These are phyloP conservation scores for Botrytis fragariae DNA, from an alignment of 2,329 filamentous ascomycete species.

Conservation along the genomic window DNA sequence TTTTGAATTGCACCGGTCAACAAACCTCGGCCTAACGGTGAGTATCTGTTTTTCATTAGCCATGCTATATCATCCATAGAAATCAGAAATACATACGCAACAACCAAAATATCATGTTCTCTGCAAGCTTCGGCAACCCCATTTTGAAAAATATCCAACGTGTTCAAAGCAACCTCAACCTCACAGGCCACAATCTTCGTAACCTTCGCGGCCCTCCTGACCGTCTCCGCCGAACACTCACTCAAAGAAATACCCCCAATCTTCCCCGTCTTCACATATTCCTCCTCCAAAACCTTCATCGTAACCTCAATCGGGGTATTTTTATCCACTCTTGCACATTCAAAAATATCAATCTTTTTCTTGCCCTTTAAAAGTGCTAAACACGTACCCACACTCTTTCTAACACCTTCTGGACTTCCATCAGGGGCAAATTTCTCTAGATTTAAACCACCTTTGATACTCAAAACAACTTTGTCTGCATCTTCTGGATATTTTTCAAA, in stretches of 20 bases:
- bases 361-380: conserved; percentile 47
- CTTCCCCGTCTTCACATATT: conserved; percentile 44
- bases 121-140: conserved; percentile 50
- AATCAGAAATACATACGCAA: conserved; percentile 46
- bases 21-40: conserved; percentile 64
- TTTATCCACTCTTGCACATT: conserved; percentile 48
- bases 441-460: conserved; percentile 58
- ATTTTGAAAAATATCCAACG: conserved; percentile 40
- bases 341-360: conserved; percentile 55
- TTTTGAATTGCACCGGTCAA: conserved; percentile 52
- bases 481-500: conserved; percentile 63
- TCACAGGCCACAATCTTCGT: conserved; percentile 47
- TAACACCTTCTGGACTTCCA: conserved; percentile 53
- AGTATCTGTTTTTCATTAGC: conserved; percentile 48
- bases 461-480: conserved; percentile 58
- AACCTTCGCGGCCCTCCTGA: conserved; percentile 42
- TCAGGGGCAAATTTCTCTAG: conserved; percentile 43
- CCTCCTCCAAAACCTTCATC: conserved; percentile 35
- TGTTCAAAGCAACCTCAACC: conserved; percentile 46
- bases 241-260: conserved; percentile 46
- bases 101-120: conserved; percentile 64
- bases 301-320: conserved; percentile 44
- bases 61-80: conserved; percentile 19
- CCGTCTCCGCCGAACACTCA: conserved; percentile 44
- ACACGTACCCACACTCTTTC: conserved; percentile 57